Conservation (phyloP, 352 stramenopile genomes). For the Pythium folliculosum region DNA sequence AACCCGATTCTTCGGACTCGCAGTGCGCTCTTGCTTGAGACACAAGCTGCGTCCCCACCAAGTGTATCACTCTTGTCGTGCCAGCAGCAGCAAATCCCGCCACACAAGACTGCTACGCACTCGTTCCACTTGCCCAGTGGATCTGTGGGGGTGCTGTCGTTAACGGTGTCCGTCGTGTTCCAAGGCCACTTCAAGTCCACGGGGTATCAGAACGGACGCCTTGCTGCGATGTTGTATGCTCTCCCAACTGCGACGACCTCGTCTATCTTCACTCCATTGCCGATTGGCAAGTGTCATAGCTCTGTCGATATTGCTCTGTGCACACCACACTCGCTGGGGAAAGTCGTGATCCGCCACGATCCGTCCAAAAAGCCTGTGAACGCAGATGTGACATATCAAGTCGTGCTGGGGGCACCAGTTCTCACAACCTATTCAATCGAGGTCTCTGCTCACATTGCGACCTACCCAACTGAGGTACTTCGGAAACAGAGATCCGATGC, state of each 20-base stretch:
- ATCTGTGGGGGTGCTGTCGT: constrained; percentile 43
- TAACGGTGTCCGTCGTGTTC: constrained; percentile 68
- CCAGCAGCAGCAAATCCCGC: constrained; percentile 51
- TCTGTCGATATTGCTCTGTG: constrained; percentile 57
- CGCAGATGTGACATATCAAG: constrained; percentile 57
- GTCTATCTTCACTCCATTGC: constrained; percentile 26
- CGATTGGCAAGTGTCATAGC: constrained; percentile 61
- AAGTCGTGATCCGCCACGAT: constrained; percentile 66
- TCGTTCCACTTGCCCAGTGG: constrained; percentile 52
- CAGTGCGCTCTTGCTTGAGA: constrained; percentile 38
- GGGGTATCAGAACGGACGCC: constrained; percentile 72
- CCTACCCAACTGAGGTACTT: constrained; percentile 52
- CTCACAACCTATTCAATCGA: constrained; percentile 71
- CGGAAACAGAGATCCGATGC: constrained; percentile 51
- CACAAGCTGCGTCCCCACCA: constrained; percentile 29
- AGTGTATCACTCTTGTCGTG: constrained; percentile 33
- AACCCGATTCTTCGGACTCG: constrained; percentile 12
- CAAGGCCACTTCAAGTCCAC: constrained; percentile 72
- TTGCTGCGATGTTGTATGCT: constrained; percentile 80
- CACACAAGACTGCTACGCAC: constrained; percentile 65
- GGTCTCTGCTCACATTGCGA: constrained; percentile 44
- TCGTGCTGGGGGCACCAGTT: constrained; percentile 74
- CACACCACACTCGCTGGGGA: constrained; percentile 65
- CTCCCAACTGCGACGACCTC: constrained; percentile 31
- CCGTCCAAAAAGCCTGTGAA: constrained; percentile 52